Base-by-base conservation (phyloP, 495 filamentous ascomycete genomes). In the Neurospora cerealis region DNA sequence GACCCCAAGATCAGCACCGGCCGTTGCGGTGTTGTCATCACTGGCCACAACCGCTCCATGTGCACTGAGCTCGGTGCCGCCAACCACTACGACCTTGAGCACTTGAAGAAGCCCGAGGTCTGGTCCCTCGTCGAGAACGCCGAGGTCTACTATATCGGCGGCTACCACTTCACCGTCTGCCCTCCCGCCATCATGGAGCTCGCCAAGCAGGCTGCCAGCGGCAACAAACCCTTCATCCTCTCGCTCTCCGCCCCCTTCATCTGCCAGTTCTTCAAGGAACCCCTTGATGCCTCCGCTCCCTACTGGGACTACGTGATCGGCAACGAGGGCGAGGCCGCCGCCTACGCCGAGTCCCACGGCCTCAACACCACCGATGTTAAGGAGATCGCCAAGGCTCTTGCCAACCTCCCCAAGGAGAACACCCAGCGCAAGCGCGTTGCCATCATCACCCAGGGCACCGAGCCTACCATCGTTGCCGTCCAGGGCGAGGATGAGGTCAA, bases 231-330 rank as follows among this genome's bases (percentile, higher is more conserved):
- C 70, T 97, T 98, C 84, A 89, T 94, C 79, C 89, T 99, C 73
- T 94, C 92, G 73, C 88, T 99, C 46, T 94, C 92, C 46, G 96
- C 96, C 28, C 96, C 96, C 38, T 99, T 98, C 89, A 96, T 99
- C 76, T 85, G 92, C 44, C 91, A 95, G 82, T 97, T 97, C 89
- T 99, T 98, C 90, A 98, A 97, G 87, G 94, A 97, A 24, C 93
- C 90, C 73, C 88, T 99, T 46, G 94, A 96, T 83, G 88, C 89
- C 75, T 91, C 91, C 3, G 87, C 92, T 11, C 92, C 91, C 28
- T 98, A 97, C 89, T 95, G 93, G 86, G 96, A 99, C 86, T 97
- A 95, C 86, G 86, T 97, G 41, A 92, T 98, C 83, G 96, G 95
- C 75, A 99, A 99, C 84, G 96, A 98, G 90, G 92, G 91, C 38